These are phyloP conservation scores for Pisolithus orientalis DNA, from an alignment of 768 basidiomycete genomes.

Conservation along the genomic window DNA sequence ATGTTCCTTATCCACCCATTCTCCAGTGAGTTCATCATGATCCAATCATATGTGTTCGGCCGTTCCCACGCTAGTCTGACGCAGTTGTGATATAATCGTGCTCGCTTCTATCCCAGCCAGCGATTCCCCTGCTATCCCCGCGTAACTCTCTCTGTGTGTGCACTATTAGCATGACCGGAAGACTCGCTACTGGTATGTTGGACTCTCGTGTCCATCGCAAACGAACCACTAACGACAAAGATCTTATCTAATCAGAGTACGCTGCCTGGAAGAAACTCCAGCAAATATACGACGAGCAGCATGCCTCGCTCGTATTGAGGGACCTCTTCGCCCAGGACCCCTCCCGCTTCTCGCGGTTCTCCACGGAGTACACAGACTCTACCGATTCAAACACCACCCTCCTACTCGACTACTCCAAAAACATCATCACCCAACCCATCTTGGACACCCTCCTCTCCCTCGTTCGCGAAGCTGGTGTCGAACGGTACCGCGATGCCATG, in stretches of 20 bases:
- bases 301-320: slow-evolving; percentile 73
- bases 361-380: slow-evolving; percentile 62
- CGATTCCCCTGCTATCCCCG: slow-evolving; percentile 1
- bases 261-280: slow-evolving; percentile 88
- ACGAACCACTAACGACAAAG: not conserved
- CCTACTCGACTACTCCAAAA: slow-evolving; percentile 96
- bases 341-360: slow-evolving; percentile 80
- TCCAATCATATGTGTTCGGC: not conserved
- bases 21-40: not conserved
- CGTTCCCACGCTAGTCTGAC: not conserved
- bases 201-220: not conserved
- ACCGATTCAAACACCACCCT: slow-evolving; percentile 67
- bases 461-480: slow-evolving; percentile 80
- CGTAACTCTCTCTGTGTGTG: not conserved
- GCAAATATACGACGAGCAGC: slow-evolving; percentile 67
- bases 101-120: not conserved
- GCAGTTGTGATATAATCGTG: not conserved
- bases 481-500: slow-evolving; percentile 85
- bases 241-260: slow-evolving; percentile 54
- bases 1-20: not conserved
- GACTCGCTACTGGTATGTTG: slow-evolving; percentile 48
- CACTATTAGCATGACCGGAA: slow-evolving; percentile 48
- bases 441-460: slow-evolving; percentile 71
- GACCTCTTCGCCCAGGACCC: slow-evolving; percentile 91
- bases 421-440: slow-evolving; percentile 85